These are phyloP conservation scores for Syzygium syzygioides DNA, from an alignment of 441 rosid species.

Conservation along the genomic window DNA sequence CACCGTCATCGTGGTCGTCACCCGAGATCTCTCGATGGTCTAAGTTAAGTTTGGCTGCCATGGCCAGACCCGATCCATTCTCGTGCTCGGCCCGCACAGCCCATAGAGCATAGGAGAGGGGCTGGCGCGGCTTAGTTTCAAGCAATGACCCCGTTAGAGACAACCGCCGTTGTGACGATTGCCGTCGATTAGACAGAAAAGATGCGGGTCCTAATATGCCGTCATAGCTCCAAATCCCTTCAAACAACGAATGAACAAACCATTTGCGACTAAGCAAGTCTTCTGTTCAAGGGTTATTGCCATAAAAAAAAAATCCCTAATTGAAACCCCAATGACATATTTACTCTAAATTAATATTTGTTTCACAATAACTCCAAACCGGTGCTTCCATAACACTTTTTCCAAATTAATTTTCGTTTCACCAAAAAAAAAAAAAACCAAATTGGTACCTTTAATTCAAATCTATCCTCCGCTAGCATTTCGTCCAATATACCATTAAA, in stretches of 20 bases:
- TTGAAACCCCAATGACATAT: background rate
- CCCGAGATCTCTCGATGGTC: background rate
- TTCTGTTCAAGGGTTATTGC: background rate
- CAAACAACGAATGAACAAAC: background rate
- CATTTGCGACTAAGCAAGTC: background rate
- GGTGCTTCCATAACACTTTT: background rate
- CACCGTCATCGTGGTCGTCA: background rate
- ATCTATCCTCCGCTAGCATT: background rate
- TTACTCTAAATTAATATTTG: background rate
- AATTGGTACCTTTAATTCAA: background rate
- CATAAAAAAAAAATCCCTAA: background rate
- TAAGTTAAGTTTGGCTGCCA: background rate
- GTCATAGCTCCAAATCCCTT: background rate
- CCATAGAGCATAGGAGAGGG: background rate
- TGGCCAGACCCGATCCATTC: background rate
- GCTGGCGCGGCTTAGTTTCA: background rate
- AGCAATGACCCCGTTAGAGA: background rate
- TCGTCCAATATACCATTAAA: background rate
- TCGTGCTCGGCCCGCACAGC: background rate
- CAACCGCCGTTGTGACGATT: rapidly evolving
- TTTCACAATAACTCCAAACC: background rate
- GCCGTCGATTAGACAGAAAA: background rate
- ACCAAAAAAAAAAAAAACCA: rapidly evolving
- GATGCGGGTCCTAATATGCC: background rate
- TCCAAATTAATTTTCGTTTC: background rate